Conservation (phyloP, 129 eudicot genomes). For the Dittrichia graveolens region DNA sequence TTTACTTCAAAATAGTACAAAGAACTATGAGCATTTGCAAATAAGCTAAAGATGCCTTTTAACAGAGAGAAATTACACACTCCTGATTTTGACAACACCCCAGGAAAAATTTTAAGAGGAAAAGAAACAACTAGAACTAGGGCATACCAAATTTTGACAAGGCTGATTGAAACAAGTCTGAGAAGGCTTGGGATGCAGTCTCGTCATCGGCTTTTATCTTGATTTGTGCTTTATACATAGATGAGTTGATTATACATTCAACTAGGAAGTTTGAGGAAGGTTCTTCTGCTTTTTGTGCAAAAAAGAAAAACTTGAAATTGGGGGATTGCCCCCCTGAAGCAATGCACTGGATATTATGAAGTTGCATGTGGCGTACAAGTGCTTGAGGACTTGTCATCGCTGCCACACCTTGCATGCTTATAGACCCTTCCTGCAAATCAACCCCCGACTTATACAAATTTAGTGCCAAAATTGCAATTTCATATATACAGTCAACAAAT, state of each 20-base stretch:
- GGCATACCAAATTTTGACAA: constrained; percentile 61
- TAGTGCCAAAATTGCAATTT: neutral
- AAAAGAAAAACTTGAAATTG: constrained; percentile 90
- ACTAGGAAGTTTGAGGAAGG: constrained; percentile 65
- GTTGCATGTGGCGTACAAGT: constrained; percentile 84
- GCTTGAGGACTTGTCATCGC: constrained; percentile 67
- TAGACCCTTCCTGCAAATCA: constrained; percentile 55
- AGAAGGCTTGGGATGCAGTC: constrained; percentile 65
- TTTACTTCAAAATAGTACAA: too few species aligned
- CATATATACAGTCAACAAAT: too few species aligned
- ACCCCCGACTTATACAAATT: neutral
- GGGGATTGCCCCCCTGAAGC: constrained; percentile 97
- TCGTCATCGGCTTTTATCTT: constrained; percentile 94
- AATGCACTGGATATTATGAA: constrained; percentile 76
- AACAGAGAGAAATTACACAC: constrained; percentile 12
- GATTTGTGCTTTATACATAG: constrained; percentile 77
- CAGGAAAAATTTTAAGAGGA: neutral
- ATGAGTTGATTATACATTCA: constrained; percentile 81
- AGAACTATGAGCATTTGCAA: neutral
- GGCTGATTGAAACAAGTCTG: constrained; percentile 71
- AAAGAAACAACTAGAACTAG: constrained; percentile 13
- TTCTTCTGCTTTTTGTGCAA: constrained; percentile 75
- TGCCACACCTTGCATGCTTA: constrained; percentile 81
- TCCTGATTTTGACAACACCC: neutral
- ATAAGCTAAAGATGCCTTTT: constrained; percentile 1